Percentiles rank a stretch among this genome's conserved stretches.
These are phyloP conservation scores for Pholiota molesta DNA, from an alignment of 768 basidiomycete species.

Conservation along the genomic window DNA sequence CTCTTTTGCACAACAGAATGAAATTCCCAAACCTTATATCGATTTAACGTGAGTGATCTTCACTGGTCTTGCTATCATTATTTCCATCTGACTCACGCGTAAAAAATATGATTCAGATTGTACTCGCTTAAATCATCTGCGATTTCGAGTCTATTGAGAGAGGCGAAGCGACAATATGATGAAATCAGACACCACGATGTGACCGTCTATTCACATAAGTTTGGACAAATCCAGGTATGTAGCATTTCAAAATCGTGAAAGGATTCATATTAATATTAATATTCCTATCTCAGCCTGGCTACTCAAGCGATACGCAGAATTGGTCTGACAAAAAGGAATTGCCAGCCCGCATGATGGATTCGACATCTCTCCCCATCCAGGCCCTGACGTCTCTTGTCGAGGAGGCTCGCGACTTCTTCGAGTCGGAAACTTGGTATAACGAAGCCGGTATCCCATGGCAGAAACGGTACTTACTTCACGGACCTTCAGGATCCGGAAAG, in stretches of 20 bases:
- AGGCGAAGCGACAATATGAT: background rate
- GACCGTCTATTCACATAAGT: background rate
- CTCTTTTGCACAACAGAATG: background rate
- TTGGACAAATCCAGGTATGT: background rate
- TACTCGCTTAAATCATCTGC: background rate
- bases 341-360: background rate
- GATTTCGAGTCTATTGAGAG: background rate
- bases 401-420: constrained; percentile 1
- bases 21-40: background rate
- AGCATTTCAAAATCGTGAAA: background rate
- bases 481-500: constrained; percentile 1
- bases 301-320: background rate
- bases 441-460: constrained; percentile 5
- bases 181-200: background rate
- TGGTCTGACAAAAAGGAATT: background rate
- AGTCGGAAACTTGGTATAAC: constrained; percentile 3
- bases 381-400: background rate
- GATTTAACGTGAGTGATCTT: constrained; percentile 1
- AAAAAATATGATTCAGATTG: background rate
- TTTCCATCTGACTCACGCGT: too few relatives aligned
- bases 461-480: background rate
- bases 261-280: background rate
- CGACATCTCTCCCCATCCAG: constrained; percentile 1
- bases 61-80: too few relatives aligned
- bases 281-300: background rate